Base-by-base conservation (phyloP, 768 basidiomycete species). In the Phlebiopsis flavidoalba region DNA sequence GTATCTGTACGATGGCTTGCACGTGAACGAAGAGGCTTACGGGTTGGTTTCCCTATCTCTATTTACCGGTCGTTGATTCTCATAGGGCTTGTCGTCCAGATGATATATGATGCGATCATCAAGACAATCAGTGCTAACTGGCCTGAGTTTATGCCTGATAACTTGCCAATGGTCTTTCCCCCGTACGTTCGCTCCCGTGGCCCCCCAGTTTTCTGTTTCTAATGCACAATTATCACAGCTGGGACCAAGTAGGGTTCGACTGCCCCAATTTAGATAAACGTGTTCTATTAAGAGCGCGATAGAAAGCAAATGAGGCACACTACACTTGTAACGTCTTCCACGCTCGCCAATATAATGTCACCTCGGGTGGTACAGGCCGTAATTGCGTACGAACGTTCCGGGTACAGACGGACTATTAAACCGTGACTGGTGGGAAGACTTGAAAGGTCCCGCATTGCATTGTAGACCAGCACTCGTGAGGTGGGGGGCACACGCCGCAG, bases 11-110 rank as follows among this genome's bases (percentile, higher is more conserved):
- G 95, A 97, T 69, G 95, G 95, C 1, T 73, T 97, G 54, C 95
- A 97, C 72, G 73, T 93, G 66, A 92, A 82, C 57, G 77, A 72
- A n/a, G 79, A 74, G 1, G 95, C 92, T 22, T 95, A 95, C 66
- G 70, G 79, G 71, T 90, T 91, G 66, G 67, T 85, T 69, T 12
- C 24, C 40, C 17, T 40, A 5, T 10, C 26, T 50, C 12, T 17
- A 8, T n/a, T 10, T 22, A n/a, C 24, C 22, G 45, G 37, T 49
- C 14, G 24, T 22, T 12, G 3, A 35, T 17, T 48, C 6, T 6
- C 2, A 31, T 22, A 31, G 40, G 40, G 12, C 14, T 19, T 47
- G 40, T 15, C 22, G n/a, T 26, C 33, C 61, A 93, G 91, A 67
- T 92, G 56, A 75, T 90, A 31, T 93, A 85, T 69, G 79, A 88